A percentile compares a stretch with the other conserved stretches of the same genome.
Conservation (phyloP, 371 early-diverging fungal genomes). For the Fennellomyces sp. region DNA sequence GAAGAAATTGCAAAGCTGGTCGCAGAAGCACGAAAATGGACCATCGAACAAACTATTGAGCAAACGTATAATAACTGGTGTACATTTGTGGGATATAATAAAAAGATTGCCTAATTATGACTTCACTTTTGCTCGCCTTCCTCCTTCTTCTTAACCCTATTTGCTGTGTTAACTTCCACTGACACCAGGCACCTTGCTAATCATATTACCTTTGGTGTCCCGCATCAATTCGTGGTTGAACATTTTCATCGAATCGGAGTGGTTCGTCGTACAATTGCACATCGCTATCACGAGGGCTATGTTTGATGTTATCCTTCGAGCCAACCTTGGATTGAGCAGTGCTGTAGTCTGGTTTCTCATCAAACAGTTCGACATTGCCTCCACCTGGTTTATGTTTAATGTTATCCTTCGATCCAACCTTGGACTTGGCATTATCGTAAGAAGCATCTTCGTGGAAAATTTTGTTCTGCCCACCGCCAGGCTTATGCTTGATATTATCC, state of each 20-base stretch:
- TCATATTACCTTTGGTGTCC: conserved; percentile 10
- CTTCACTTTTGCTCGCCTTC: neutral
- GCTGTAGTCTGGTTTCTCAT: conserved; percentile 6
- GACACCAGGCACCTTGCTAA: too few species aligned
- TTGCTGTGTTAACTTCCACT: too few species aligned
- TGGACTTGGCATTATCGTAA: conserved; percentile 12
- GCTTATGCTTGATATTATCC: conserved; percentile 27
- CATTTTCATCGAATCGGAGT: conserved; percentile 3
- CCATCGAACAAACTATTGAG: conserved; percentile 53
- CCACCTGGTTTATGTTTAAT: conserved; percentile 22
- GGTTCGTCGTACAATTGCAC: conserved; percentile 14
- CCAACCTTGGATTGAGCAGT: conserved; percentile 19
- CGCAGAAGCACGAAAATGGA: conserved; percentile 71
- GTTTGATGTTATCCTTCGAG: conserved; percentile 18
- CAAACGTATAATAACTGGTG: conserved; percentile 65
- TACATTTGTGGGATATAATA: conserved; percentile 42
- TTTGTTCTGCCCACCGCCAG: conserved; percentile 17
- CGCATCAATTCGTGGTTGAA: conserved; percentile 18
- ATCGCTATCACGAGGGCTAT: conserved; percentile 18
- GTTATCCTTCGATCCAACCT: conserved; percentile 21
- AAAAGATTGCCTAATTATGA: too few species aligned
- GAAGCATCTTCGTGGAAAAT: conserved; percentile 9
- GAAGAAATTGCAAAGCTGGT: conserved; percentile 61
- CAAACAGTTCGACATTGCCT: conserved; percentile 12
- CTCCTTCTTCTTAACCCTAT: conserved; percentile 1